A percentile compares a stretch with the other conserved stretches of the same genome.
Conservation (phyloP, 495 filamentous ascomycete genomes). For the Terfezia claveryi region DNA sequence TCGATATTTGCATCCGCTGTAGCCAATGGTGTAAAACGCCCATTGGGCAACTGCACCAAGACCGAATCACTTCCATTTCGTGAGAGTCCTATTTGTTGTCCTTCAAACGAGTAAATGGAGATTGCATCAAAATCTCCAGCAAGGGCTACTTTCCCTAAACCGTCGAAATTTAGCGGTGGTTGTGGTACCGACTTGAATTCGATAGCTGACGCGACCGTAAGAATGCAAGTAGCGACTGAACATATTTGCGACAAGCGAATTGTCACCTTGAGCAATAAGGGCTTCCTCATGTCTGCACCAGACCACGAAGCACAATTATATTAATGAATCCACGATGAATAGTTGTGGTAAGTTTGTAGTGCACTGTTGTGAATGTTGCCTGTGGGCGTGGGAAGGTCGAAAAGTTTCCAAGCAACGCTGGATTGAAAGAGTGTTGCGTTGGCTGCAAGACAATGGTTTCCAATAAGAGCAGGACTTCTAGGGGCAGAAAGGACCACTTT, state of each 20-base stretch:
- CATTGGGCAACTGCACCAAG: constrained; percentile 66
- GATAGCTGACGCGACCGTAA: constrained; percentile 34
- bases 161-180: constrained; percentile 59
- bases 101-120: constrained; percentile 66
- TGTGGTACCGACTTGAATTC: constrained; percentile 47
- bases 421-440: neutral
- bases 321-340: constrained; percentile 10
- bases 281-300: constrained; percentile 27
- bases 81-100: constrained; percentile 47
- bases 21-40: constrained; percentile 49
- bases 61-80: constrained; percentile 64
- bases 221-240: constrained; percentile 24
- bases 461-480: neutral
- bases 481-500: neutral
- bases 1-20: constrained; percentile 62
- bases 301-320: constrained; percentile 4
- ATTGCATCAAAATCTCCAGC: constrained; percentile 81
- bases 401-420: neutral
- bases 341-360: neutral
- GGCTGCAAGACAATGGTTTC: neutral
- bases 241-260: constrained; percentile 24
- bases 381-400: no score
- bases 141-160: constrained; percentile 64
- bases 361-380: no score
- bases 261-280: constrained; percentile 36